Evolutionary conservation across 805 yeast species (phyloP).

Genomic region (Metschnikowia kofuensis): DNA sequence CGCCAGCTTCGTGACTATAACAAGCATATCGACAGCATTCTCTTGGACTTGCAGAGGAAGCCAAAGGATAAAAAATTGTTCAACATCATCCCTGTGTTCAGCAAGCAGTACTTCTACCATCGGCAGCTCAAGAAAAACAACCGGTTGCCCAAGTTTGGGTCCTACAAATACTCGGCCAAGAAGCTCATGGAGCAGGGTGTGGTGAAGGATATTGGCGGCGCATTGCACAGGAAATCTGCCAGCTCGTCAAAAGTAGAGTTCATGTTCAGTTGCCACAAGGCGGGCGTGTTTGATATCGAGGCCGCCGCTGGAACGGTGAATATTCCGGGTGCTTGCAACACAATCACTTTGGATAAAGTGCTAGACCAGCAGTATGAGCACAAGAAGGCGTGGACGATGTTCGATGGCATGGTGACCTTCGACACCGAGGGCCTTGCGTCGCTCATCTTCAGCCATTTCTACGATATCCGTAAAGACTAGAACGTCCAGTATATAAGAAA

Average conservation of each 20-base stretch:
- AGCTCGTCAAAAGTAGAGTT: constrained; percentile 68
- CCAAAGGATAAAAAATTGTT: constrained; percentile 46
- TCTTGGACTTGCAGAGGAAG: constrained; percentile 42
- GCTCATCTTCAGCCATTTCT: constrained; percentile 73
- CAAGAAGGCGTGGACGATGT: constrained; percentile 49
- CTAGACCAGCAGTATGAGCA: constrained; percentile 73
- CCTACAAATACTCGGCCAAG: constrained; percentile 72
- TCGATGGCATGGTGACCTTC: constrained; percentile 66
- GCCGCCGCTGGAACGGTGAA: constrained; percentile 71
- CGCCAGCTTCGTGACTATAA: constrained; percentile 47
- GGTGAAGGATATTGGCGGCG: constrained; percentile 57
- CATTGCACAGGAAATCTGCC: constrained; percentile 32
- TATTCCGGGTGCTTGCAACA: constrained; percentile 54
- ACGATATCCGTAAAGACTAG: constrained; percentile 44
- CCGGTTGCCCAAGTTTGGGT: constrained; percentile 70
- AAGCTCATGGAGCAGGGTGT: constrained; percentile 73
- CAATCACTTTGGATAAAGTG: constrained; percentile 67
- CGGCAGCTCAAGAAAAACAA: constrained; percentile 66
- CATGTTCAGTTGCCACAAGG: constrained; percentile 70
- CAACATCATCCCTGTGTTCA: constrained; percentile 53
- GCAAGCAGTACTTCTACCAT: constrained; percentile 74
- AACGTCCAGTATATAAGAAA: neutral
- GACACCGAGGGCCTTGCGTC: constrained; percentile 66
- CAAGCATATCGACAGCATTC: constrained; percentile 43
- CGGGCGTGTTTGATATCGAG: constrained; percentile 71